Percentiles rank a stretch among this genome's conserved stretches.
These are phyloP conservation scores for Fusarium compactum DNA, from an alignment of 2,329 filamentous ascomycete genomes.

Conservation along the genomic window DNA sequence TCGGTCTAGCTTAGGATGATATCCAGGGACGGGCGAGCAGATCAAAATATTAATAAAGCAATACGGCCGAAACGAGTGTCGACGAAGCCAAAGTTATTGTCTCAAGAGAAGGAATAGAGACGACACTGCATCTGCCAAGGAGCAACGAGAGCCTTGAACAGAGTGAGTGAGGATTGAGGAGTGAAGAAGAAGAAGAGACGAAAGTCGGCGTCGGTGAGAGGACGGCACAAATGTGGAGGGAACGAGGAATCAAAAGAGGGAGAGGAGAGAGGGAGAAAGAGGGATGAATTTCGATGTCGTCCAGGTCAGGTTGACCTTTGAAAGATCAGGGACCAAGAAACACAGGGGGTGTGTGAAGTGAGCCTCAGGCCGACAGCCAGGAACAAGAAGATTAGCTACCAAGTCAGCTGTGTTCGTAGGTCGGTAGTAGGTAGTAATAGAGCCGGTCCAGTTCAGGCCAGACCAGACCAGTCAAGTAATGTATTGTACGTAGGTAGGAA, in stretches of 20 bases:
- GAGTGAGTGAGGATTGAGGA: conserved; percentile 36
- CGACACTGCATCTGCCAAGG: conserved; percentile 49
- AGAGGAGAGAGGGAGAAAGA: conserved; percentile 22
- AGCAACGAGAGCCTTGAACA: conserved; percentile 39
- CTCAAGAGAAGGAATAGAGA: conserved; percentile 47
- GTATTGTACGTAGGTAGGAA: conserved; percentile 29
- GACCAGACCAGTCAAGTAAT: neutral
- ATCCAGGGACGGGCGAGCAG: conserved; percentile 39
- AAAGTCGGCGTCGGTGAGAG: conserved; percentile 38
- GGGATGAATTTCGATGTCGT: conserved; percentile 38
- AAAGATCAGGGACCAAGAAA: conserved; percentile 39
- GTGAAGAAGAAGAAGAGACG: conserved; percentile 41
- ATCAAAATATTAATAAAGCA: conserved; percentile 51
- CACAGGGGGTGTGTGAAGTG: conserved; percentile 33
- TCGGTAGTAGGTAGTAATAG: conserved; percentile 6
- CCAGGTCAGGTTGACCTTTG: conserved; percentile 40
- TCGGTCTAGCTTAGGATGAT: conserved; percentile 28
- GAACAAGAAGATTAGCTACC: conserved; percentile 30
- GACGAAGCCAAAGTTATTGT: conserved; percentile 47
- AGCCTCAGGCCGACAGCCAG: conserved; percentile 45
- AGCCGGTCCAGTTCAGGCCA: conserved; percentile 13
- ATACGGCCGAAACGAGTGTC: conserved; percentile 51
- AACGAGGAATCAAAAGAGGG: conserved; percentile 42
- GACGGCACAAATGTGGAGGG: conserved; percentile 44
- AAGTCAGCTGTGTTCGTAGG: conserved; percentile 9